phyloP scores from a whole-genome alignment of 495 filamentous ascomycete genomes.

The Aspergillus avenaceus region DNA sequence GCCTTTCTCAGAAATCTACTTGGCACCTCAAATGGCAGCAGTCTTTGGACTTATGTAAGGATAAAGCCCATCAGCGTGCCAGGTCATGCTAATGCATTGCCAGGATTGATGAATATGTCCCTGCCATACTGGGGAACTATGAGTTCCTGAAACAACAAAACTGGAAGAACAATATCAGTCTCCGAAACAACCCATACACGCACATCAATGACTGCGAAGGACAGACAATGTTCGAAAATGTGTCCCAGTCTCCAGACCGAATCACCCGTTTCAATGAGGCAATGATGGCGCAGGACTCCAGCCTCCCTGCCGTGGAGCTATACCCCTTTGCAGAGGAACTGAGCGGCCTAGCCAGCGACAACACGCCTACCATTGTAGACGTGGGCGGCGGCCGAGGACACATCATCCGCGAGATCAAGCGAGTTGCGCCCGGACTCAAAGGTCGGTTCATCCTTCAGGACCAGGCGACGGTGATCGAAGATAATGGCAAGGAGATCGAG shows the following conservation, averaged over 20 bases:
- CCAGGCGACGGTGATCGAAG: constrained; percentile 21
- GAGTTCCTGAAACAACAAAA: constrained; percentile 2
- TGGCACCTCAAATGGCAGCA: constrained; percentile 1
- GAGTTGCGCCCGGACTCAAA: constrained; percentile 20
- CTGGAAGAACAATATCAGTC: not conserved
- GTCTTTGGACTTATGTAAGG: not conserved
- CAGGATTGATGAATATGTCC: constrained; percentile 1
- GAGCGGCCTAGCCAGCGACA: not conserved
- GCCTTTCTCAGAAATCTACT: constrained; percentile 4
- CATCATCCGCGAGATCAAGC: constrained; percentile 31
- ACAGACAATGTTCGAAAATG: constrained; percentile 9
- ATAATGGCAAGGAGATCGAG: constrained; percentile 36
- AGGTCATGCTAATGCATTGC: not conserved
- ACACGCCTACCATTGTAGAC: constrained; percentile 44
- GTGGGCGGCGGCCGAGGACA: constrained; percentile 44
- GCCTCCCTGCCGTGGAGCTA: not conserved
- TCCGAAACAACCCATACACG: constrained; percentile 7
- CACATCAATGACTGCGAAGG: constrained; percentile 1
- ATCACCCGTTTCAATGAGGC: constrained; percentile 1
- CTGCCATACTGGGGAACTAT: constrained; percentile 6
- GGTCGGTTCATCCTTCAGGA: constrained; percentile 47
- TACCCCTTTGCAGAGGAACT: constrained; percentile 9
- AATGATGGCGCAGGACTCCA: not conserved
- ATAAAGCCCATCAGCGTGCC: not conserved
- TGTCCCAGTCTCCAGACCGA: constrained; percentile 4